Evolutionary conservation across 1,139 yeast species (phyloP).

Genomic region (Casaregolazyma suthepensis): DNA sequence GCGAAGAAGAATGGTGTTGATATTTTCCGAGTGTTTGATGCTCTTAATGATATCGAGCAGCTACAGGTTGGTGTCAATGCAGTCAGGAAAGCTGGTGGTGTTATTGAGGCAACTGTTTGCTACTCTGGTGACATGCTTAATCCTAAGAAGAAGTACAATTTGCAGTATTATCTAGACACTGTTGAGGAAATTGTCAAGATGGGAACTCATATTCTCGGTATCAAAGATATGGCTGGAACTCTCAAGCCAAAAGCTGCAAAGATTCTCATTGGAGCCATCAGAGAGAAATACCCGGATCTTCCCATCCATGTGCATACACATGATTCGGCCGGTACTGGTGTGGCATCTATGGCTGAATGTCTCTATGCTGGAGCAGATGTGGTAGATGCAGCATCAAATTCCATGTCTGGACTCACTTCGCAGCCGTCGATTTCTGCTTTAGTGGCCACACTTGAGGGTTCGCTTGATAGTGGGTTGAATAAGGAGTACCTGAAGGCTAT

Average conservation of each 20-base stretch:
- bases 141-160: conserved; percentile 91
- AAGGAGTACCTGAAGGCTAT: conserved; percentile 66
- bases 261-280: conserved; percentile 66
- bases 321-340: conserved; percentile 99
- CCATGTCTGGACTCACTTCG: conserved; percentile 97
- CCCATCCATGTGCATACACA: conserved; percentile 99
- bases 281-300: conserved; percentile 82
- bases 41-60: conserved; percentile 93
- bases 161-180: conserved; percentile 77
- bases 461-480: conserved; percentile 67
- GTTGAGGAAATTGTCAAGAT: conserved; percentile 79
- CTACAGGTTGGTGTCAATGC: conserved; percentile 97
- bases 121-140: conserved; percentile 98
- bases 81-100: conserved; percentile 97
- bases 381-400: conserved; percentile 94
- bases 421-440: conserved; percentile 95
- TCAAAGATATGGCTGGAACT: conserved; percentile 99
- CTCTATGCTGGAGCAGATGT: conserved; percentile 97
- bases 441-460: conserved; percentile 87
- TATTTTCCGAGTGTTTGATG: conserved; percentile 95
- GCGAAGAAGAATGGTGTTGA: conserved; percentile 97
- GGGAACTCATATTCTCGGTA: conserved; percentile 97
- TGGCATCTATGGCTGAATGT: conserved; percentile 90
- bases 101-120: conserved; percentile 96
- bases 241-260: conserved; percentile 92